Evolutionary conservation across 352 stramenopile species (phyloP).

Genomic region (Globisporangium nunn): DNA sequence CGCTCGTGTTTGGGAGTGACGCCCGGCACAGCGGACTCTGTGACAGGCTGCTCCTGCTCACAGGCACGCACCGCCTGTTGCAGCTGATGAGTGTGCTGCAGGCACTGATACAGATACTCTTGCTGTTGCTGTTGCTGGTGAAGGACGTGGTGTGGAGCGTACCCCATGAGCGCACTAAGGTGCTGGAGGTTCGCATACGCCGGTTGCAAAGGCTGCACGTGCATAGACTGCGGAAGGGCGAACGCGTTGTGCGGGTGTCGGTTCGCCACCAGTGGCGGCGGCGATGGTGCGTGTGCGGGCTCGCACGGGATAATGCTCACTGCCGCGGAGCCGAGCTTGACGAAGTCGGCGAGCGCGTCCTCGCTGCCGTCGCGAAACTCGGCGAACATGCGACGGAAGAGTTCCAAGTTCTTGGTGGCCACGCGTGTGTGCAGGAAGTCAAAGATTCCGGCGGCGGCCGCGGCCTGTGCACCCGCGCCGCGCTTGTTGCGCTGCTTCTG

Average conservation of each 20-base stretch:
- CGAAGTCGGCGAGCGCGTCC: slow-evolving; percentile 18
- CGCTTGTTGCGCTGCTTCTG: slow-evolving; percentile 7
- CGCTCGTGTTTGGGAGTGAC: slow-evolving; percentile 4
- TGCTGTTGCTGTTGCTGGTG: background rate
- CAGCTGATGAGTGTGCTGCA: background rate
- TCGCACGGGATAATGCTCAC: slow-evolving; percentile 36
- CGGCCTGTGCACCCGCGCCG: slow-evolving; percentile 14
- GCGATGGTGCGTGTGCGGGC: slow-evolving; percentile 3
- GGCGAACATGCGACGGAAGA: slow-evolving; percentile 32
- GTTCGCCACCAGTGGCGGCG: too few species aligned
- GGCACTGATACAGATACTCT: background rate
- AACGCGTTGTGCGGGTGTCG: too few species aligned
- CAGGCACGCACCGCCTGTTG: background rate
- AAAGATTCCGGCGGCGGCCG: slow-evolving; percentile 22
- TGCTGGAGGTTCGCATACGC: too few species aligned
- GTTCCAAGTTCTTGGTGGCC: slow-evolving; percentile 30
- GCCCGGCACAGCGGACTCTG: background rate
- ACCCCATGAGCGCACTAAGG: too few species aligned
- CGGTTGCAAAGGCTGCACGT: too few species aligned
- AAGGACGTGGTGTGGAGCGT: too few species aligned
- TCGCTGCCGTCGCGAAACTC: slow-evolving; percentile 26
- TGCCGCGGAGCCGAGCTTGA: slow-evolving; percentile 16
- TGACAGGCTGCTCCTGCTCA: slow-evolving; percentile 13
- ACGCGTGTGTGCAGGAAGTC: slow-evolving; percentile 27
- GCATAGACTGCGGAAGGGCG: too few species aligned